Percentiles rank a stretch among this genome's conserved stretches.
Evolutionary conservation across 2,329 filamentous ascomycete species (phyloP).

Genomic region (Trichoderma atrobrunneum): DNA sequence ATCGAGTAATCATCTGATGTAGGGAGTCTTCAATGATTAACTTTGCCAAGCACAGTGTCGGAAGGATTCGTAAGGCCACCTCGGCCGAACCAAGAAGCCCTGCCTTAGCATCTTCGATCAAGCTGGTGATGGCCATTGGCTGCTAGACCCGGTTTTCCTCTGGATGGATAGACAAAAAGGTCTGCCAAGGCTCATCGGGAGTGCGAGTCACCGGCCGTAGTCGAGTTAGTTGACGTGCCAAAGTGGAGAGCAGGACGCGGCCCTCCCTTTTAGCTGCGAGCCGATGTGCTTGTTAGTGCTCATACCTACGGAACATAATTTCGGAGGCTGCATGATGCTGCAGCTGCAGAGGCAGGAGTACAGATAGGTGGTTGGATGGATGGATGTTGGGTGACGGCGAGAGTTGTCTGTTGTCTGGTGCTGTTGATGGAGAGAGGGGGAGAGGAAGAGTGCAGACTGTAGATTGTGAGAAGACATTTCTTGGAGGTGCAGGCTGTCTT

Average conservation of each 20-base stretch:
- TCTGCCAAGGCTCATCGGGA: not conserved
- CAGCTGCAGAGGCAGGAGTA: not conserved
- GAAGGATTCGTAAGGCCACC: not conserved
- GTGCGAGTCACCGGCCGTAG: not conserved
- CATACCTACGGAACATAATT: not conserved
- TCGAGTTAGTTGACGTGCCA: not conserved
- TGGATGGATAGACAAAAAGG: not conserved
- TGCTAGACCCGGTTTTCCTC: not conserved
- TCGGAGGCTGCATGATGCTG: not conserved
- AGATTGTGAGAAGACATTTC: not conserved
- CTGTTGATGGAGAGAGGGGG: not conserved
- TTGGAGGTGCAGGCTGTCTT: not conserved
- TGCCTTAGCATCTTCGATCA: not conserved
- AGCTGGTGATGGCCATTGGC: not conserved
- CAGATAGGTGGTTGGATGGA: not conserved
- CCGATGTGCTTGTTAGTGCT: not conserved
- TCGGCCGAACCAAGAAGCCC: not conserved
- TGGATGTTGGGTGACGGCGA: not conserved
- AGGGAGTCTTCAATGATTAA: not conserved
- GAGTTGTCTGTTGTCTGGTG: not conserved
- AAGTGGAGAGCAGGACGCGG: conserved; percentile 11
- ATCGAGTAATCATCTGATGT: not conserved
- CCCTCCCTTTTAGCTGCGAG: not conserved
- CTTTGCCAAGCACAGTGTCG: not conserved
- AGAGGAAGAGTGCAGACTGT: not conserved